These are phyloP conservation scores for Chrysoporthe deuterocubensis DNA, from an alignment of 2,329 filamentous ascomycete genomes.

Conservation along the genomic window DNA sequence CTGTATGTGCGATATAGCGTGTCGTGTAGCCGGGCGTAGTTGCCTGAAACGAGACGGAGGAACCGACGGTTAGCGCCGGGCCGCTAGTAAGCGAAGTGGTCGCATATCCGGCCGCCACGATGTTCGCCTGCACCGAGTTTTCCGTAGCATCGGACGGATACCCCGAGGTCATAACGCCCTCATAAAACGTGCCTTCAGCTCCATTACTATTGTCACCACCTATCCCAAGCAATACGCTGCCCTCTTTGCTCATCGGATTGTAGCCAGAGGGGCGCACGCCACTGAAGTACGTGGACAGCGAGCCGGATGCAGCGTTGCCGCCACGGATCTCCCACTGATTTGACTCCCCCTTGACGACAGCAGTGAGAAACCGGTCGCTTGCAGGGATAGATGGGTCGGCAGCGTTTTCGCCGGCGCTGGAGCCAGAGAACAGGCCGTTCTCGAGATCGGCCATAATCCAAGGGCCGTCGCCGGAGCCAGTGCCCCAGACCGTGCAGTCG, in stretches of 20 bases:
- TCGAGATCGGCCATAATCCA: constrained; percentile 74
- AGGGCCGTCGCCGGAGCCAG: constrained; percentile 61
- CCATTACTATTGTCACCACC: constrained; percentile 67
- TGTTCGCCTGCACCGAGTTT: constrained; percentile 61
- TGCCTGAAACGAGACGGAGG: constrained; percentile 51
- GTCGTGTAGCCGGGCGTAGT: constrained; percentile 59
- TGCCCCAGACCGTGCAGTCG: constrained; percentile 56
- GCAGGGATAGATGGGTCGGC: constrained; percentile 54
- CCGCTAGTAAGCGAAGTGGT: constrained; percentile 52
- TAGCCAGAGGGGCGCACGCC: constrained; percentile 63
- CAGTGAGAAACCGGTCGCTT: constrained; percentile 57
- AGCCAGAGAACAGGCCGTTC: constrained; percentile 67
- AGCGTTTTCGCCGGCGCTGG: constrained; percentile 49
- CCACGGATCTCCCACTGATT: constrained; percentile 65
- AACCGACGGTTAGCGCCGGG: constrained; percentile 49
- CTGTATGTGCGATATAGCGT: constrained; percentile 57
- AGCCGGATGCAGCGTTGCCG: constrained; percentile 57
- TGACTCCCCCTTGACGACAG: constrained; percentile 58
- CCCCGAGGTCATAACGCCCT: constrained; percentile 66
- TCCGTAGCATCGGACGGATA: constrained; percentile 65
- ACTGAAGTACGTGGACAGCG: constrained; percentile 61
- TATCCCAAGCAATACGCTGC: too few relatives aligned
- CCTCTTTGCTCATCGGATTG: constrained; percentile 67
- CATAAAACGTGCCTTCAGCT: constrained; percentile 67
- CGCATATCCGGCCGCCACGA: constrained; percentile 63